phyloP scores from a whole-genome alignment of 2,329 filamentous ascomycete species.

The Ascochyta clinopodiicola region DNA sequence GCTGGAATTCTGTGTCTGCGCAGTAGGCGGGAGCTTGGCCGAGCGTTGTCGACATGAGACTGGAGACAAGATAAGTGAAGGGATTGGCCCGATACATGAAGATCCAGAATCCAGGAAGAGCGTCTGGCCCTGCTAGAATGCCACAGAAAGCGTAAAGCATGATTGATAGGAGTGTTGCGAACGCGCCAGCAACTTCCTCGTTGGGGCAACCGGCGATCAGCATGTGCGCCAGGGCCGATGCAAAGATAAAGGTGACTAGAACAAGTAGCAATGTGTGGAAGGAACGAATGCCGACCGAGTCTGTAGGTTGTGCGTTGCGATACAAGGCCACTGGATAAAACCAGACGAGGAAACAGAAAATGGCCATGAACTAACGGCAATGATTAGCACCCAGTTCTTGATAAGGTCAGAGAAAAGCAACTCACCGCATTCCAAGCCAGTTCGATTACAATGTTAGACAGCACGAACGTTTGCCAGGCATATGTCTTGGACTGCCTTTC shows the following conservation, averaged over 20 bases:
- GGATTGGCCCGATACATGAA: conserved; percentile 77
- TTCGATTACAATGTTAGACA: conserved; percentile 74
- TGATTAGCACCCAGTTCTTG: conserved; percentile 1
- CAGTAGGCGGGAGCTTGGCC: conserved; percentile 58
- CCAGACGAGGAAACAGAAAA: conserved; percentile 62
- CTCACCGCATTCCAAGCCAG: conserved; percentile 60
- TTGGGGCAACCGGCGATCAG: conserved; percentile 72
- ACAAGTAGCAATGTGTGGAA: conserved; percentile 72
- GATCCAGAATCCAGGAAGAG: conserved; percentile 75
- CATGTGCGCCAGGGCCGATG: conserved; percentile 74
- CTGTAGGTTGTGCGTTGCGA: conserved; percentile 68
- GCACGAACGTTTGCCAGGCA: conserved; percentile 75
- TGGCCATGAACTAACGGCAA: conserved; percentile 54
- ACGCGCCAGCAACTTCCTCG: conserved; percentile 70
- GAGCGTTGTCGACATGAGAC: conserved; percentile 60
- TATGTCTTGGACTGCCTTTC: conserved; percentile 72
- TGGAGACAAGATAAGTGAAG: conserved; percentile 70
- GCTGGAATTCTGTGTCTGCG: conserved; percentile 49
- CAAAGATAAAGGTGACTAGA: conserved; percentile 67
- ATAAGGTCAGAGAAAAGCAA: conserved; percentile 54
- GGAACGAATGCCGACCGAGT: conserved; percentile 63
- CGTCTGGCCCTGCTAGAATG: conserved; percentile 65
- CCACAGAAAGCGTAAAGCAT: conserved; percentile 56
- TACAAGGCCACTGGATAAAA: conserved; percentile 72
- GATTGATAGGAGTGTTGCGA: conserved; percentile 65